phyloP scores from a whole-genome alignment of 331 rosid species.

The Stylosanthes scabra region DNA sequence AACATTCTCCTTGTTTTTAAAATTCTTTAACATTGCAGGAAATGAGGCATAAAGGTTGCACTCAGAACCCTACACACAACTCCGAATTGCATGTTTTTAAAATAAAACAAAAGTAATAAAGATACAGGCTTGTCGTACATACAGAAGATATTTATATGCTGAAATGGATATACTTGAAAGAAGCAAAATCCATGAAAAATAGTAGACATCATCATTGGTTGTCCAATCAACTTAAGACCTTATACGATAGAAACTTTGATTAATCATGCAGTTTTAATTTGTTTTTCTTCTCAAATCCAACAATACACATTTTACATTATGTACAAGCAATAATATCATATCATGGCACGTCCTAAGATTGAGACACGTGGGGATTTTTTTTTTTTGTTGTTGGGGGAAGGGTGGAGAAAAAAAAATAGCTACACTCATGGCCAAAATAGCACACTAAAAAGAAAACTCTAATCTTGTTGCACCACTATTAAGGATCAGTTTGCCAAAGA shows the following conservation, averaged over 20 bases:
- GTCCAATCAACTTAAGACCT: conserved; percentile 2
- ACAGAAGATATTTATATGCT: not conserved
- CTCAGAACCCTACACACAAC: conserved; percentile 4
- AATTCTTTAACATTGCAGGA: conserved; percentile 23
- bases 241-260: not conserved
- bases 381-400: no score
- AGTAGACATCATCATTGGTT: not conserved
- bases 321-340: conserved; percentile 13
- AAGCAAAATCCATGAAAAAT: conserved; percentile 21
- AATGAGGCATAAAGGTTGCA: not conserved
- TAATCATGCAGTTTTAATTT: conserved; percentile 11
- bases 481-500: conserved; percentile 18
- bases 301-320: conserved; percentile 1
- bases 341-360: not conserved
- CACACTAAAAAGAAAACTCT: not conserved
- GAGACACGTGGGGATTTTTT: not conserved
- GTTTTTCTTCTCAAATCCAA: conserved; percentile 16
- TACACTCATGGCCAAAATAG: conserved; percentile 21
- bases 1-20: conserved; percentile 16
- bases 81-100: not conserved
- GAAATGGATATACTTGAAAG: not conserved
- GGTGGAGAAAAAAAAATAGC: not conserved
- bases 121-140: not conserved
- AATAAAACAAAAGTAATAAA: not conserved
- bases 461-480: conserved; percentile 13